Percentiles rank a stretch among this genome's conserved stretches.
Evolutionary conservation across 768 basidiomycete genomes (phyloP).

Genomic region (Mycena capillaripes): DNA sequence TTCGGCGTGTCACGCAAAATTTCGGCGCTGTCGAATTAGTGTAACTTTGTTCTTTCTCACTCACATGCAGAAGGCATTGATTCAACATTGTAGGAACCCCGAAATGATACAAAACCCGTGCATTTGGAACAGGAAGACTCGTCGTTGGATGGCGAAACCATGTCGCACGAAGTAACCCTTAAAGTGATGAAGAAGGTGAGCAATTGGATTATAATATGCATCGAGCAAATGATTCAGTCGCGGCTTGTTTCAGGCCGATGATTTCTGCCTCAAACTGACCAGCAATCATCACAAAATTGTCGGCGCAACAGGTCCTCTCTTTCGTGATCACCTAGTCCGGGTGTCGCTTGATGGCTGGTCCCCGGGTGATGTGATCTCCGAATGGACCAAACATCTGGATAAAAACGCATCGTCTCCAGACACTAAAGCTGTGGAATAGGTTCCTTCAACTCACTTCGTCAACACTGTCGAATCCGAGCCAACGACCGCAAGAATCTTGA

Average conservation of each 20-base stretch:
- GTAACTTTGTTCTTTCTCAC: no score
- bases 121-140: neutral
- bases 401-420: neutral
- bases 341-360: neutral
- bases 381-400: conserved; percentile 5
- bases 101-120: neutral
- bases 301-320: neutral
- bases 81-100: neutral
- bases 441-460: neutral
- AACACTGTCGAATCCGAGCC: neutral
- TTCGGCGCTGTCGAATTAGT: no score
- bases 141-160: no score
- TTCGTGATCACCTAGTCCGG: neutral
- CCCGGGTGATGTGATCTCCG: neutral
- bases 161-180: neutral
- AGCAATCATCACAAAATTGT: neutral
- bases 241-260: neutral
- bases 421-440: neutral
- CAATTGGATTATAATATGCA: neutral
- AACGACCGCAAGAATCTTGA: neutral
- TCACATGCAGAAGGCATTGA: no score
- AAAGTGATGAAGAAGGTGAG: neutral
- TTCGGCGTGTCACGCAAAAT: no score
- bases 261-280: neutral
- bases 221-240: neutral